A percentile compares a stretch with the other conserved stretches of the same genome.
Evolutionary conservation across 1,139 yeast genomes (phyloP).

Genomic region (Pichia sp.): DNA sequence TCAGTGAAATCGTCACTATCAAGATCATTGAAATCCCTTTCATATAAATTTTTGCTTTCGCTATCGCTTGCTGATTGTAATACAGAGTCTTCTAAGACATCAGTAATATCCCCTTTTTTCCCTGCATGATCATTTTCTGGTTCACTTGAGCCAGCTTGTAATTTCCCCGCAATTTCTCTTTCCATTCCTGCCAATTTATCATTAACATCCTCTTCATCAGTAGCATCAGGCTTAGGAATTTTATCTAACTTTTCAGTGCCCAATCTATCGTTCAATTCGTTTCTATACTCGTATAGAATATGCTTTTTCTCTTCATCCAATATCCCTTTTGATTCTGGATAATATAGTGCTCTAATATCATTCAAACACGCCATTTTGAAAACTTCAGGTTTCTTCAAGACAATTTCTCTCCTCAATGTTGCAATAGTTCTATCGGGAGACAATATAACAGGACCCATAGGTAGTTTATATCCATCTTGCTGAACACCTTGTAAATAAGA

Average conservation of each 20-base stretch:
- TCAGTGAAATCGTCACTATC: conserved; percentile 19
- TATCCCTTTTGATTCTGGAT: conserved; percentile 13
- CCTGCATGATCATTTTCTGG: too few relatives aligned
- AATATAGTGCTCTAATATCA: conserved; percentile 71
- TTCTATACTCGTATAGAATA: background rate
- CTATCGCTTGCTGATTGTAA: too few relatives aligned
- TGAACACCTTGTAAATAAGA: conserved; percentile 73
- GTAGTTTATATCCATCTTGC: conserved; percentile 71
- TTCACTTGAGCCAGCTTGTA: too few relatives aligned
- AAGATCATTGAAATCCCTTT: background rate
- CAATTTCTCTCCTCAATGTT: conserved; percentile 86
- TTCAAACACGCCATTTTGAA: conserved; percentile 96
- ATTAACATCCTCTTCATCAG: conserved; percentile 5
- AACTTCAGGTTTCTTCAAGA: conserved; percentile 91
- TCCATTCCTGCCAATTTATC: background rate
- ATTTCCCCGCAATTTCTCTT: too few relatives aligned
- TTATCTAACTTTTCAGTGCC: conserved; percentile 9
- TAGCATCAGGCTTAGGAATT: background rate
- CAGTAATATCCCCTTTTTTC: too few relatives aligned
- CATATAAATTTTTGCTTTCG: background rate
- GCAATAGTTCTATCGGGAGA: conserved; percentile 98
- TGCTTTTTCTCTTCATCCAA: conserved; percentile 3
- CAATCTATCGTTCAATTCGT: background rate
- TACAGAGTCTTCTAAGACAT: too few relatives aligned
- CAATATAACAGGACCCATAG: conserved; percentile 89